Percentiles rank a stretch among this genome's conserved stretches.
Evolutionary conservation across 176 grass and related monocot genomes (phyloP).

Genomic region (Aegilops speltoides): DNA sequence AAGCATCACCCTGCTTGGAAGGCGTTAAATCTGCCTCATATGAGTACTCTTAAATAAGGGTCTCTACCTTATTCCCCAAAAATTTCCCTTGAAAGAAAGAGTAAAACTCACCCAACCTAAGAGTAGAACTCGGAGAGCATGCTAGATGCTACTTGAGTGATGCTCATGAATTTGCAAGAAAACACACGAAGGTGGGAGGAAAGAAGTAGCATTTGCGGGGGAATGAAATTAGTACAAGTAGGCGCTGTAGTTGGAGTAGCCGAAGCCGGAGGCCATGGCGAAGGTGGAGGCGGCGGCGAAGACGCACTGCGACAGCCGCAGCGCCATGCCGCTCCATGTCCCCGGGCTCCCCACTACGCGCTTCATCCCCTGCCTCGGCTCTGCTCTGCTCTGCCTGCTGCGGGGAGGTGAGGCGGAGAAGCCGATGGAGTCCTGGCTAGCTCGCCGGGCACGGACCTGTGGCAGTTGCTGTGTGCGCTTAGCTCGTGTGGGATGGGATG

Average conservation of each 20-base stretch:
- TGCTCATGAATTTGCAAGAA: background rate
- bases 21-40: no score
- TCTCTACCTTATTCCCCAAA: background rate
- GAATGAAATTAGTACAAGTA: constrained; percentile 42
- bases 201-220: background rate
- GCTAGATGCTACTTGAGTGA: background rate
- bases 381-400: background rate
- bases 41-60: no score
- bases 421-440: no score
- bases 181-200: background rate
- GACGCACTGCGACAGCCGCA: constrained; percentile 53
- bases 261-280: constrained; percentile 48
- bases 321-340: constrained; percentile 61
- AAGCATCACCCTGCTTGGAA: background rate
- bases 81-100: background rate
- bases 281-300: constrained; percentile 53
- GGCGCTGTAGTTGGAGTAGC: constrained; percentile 62
- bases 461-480: no score
- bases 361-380: background rate
- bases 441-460: no score
- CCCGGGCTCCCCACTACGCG: constrained; percentile 58
- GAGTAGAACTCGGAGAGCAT: no score
- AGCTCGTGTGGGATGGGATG: no score
- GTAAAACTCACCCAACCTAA: background rate
- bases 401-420: background rate